A percentile compares a stretch with the other conserved stretches of the same genome.
Conservation (phyloP, 2,329 filamentous ascomycete genomes). For the Penicillium hordei region DNA sequence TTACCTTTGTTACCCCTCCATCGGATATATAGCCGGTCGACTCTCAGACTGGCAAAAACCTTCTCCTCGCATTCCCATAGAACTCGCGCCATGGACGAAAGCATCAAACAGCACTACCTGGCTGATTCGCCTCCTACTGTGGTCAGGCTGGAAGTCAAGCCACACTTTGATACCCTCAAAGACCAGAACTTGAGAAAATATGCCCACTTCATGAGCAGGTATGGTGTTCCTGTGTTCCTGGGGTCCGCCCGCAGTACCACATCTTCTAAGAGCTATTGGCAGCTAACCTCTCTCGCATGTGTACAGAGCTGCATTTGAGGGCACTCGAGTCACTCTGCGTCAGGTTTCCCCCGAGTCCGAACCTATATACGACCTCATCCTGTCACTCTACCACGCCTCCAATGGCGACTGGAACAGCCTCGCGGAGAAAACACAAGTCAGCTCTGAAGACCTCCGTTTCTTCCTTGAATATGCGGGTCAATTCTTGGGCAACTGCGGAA, state of each 20-base stretch:
- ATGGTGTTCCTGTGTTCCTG: slow-evolving; percentile 22
- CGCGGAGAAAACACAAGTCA: slow-evolving; percentile 63
- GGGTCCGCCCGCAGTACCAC: slow-evolving; percentile 18
- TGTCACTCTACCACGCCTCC: slow-evolving; percentile 66
- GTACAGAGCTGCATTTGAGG: slow-evolving; percentile 70
- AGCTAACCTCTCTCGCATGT: slow-evolving; percentile 15
- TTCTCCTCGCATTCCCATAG: slow-evolving; percentile 14
- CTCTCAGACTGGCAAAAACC: slow-evolving; percentile 13
- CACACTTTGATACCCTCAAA: slow-evolving; percentile 73
- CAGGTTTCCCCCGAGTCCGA: slow-evolving; percentile 82
- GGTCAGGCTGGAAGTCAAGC: slow-evolving; percentile 84
- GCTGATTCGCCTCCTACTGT: slow-evolving; percentile 88
- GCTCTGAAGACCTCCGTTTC: slow-evolving; percentile 61
- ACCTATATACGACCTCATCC: slow-evolving; percentile 76
- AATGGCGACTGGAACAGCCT: slow-evolving; percentile 71
- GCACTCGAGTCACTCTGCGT: slow-evolving; percentile 73
- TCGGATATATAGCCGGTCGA: slow-evolving; percentile 1
- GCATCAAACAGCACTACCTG: slow-evolving; percentile 66
- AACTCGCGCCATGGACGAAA: slow-evolving; percentile 38
- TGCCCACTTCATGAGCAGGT: slow-evolving; percentile 85
- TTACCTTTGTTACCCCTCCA: slow-evolving; percentile 23
- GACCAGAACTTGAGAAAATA: slow-evolving; percentile 74
- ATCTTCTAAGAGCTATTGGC: neutral
- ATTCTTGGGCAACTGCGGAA: slow-evolving; percentile 77
- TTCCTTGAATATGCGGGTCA: slow-evolving; percentile 77